These are phyloP conservation scores for Thraustochytrium striatum DNA, from an alignment of 352 stramenopile species.

Conservation along the genomic window DNA sequence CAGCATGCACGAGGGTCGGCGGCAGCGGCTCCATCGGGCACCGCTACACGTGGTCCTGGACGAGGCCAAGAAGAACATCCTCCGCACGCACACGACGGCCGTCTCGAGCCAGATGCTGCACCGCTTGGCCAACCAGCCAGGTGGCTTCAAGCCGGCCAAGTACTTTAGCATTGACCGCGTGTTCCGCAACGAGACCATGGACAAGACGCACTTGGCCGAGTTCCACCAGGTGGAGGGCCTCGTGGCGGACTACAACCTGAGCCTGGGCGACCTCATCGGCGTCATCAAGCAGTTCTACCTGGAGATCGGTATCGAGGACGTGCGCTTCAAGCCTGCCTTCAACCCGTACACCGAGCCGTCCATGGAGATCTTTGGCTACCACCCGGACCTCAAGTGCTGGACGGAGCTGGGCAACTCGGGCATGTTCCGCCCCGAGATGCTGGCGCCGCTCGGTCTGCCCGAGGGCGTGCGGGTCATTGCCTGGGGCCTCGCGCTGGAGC, in stretches of 20 bases:
- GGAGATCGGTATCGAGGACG: slow-evolving; percentile 85
- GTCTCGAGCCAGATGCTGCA: slow-evolving; percentile 99
- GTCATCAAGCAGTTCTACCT: slow-evolving; percentile 99
- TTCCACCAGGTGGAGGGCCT: slow-evolving; percentile 93
- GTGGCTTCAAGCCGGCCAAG: slow-evolving; percentile 92
- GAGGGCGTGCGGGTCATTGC: slow-evolving; percentile 98
- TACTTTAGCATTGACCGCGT: slow-evolving; percentile 99
- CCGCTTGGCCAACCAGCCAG: slow-evolving; percentile 85
- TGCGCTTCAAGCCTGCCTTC: slow-evolving; percentile 99
- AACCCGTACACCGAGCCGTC: slow-evolving; percentile 99
- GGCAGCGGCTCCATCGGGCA: slow-evolving; percentile 91
- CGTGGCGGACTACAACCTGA: slow-evolving; percentile 97
- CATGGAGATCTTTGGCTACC: slow-evolving; percentile 99
- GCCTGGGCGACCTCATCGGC: slow-evolving; percentile 95
- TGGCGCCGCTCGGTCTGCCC: slow-evolving; percentile 95
- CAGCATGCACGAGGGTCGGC: slow-evolving; percentile 94
- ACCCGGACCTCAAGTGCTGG: slow-evolving; percentile 96
- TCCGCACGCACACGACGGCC: slow-evolving; percentile 98
- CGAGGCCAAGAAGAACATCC: slow-evolving; percentile 97
- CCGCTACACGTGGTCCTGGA: slow-evolving; percentile 74
- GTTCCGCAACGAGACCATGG: slow-evolving; percentile 99
- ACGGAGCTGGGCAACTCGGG: slow-evolving; percentile 65
- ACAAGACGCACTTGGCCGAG: slow-evolving; percentile 98
- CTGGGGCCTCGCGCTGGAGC: slow-evolving; percentile 96
- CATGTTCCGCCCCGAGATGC: slow-evolving; percentile 99